Percentiles rank a stretch among this genome's conserved stretches.
Evolutionary conservation across 2,329 filamentous ascomycete genomes (phyloP).

Genomic region (Westerdykella sp.): DNA sequence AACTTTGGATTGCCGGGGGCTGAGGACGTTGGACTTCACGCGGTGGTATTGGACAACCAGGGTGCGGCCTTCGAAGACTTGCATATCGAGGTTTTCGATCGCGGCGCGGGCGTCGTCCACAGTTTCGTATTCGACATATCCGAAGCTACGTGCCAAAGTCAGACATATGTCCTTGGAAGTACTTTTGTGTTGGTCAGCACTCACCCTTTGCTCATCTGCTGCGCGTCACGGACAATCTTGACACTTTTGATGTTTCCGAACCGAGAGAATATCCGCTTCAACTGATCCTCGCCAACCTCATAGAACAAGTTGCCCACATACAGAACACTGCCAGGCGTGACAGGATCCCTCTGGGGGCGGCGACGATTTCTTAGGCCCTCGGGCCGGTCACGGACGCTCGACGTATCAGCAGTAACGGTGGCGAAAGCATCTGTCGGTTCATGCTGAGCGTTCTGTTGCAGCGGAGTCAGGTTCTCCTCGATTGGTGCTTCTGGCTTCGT

Average conservation of each 20-base stretch:
- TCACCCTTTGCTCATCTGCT: conserved; percentile 65
- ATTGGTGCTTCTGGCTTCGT: conserved; percentile 31
- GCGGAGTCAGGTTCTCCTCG: conserved; percentile 28
- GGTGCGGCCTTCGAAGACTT: conserved; percentile 58
- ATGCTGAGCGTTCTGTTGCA: conserved; percentile 21
- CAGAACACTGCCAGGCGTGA: conserved; percentile 38
- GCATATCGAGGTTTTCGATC: conserved; percentile 53
- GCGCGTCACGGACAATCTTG: conserved; percentile 54
- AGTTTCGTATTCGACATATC: conserved; percentile 56
- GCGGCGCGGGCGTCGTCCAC: conserved; percentile 51
- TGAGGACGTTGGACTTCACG: conserved; percentile 11
- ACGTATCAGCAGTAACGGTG: conserved; percentile 13
- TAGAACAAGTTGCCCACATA: conserved; percentile 67
- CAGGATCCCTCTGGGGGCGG: conserved; percentile 1
- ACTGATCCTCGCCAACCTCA: conserved; percentile 56
- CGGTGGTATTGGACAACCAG: conserved; percentile 56
- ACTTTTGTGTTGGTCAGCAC: conserved; percentile 9
- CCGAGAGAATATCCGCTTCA: conserved; percentile 54
- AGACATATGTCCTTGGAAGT: conserved; percentile 8
- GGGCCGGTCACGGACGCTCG: conserved; percentile 6
- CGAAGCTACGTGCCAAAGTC: conserved; percentile 49
- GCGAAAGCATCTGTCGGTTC: conserved; percentile 20
- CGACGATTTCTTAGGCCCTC: not conserved
- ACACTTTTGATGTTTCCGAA: conserved; percentile 51
- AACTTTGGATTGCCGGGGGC: conserved; percentile 1